These are phyloP conservation scores for Apiotrichum sp. DNA, from an alignment of 1,284 basidiomycete species.

Conservation along the genomic window DNA sequence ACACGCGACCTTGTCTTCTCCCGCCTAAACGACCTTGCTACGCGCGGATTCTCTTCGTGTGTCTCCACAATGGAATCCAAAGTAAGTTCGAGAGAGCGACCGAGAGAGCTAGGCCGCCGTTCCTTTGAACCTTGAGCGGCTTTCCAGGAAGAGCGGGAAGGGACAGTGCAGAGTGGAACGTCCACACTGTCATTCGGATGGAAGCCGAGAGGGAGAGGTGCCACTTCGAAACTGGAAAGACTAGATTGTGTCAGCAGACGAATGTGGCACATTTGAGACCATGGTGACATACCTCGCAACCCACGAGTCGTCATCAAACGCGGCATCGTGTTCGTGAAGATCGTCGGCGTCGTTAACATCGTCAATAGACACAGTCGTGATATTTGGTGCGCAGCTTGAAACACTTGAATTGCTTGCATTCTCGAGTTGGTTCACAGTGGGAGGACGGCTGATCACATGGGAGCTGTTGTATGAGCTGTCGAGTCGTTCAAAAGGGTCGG, in stretches of 20 bases:
- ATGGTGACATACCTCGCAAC: constrained; percentile 1
- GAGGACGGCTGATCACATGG: too few species aligned
- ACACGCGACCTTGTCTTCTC: constrained; percentile 37
- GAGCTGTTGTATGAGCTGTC: constrained; percentile 16
- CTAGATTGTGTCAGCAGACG: neutral
- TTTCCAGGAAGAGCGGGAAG: constrained; percentile 7
- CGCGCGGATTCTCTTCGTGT: constrained; percentile 8
- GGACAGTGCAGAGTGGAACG: constrained; percentile 6
- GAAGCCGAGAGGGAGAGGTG: neutral
- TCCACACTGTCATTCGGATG: neutral
- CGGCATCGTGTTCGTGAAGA: neutral
- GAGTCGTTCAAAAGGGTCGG: constrained; percentile 32
- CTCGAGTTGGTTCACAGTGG: neutral
- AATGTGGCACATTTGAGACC: too few species aligned
- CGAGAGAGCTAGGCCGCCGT: constrained; percentile 12
- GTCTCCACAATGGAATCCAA: neutral
- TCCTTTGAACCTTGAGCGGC: constrained; percentile 1
- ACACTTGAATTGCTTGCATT: too few species aligned
- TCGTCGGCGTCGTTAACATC: neutral
- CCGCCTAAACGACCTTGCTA: constrained; percentile 17
- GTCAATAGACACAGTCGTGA: constrained; percentile 1
- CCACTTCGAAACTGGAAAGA: neutral
- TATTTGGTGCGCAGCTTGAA: neutral
- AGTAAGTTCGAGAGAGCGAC: constrained; percentile 8
- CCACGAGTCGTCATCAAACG: constrained; percentile 3